These are phyloP conservation scores for Hymenoscyphus infarciens DNA, from an alignment of 2,329 filamentous ascomycete species.

Conservation along the genomic window DNA sequence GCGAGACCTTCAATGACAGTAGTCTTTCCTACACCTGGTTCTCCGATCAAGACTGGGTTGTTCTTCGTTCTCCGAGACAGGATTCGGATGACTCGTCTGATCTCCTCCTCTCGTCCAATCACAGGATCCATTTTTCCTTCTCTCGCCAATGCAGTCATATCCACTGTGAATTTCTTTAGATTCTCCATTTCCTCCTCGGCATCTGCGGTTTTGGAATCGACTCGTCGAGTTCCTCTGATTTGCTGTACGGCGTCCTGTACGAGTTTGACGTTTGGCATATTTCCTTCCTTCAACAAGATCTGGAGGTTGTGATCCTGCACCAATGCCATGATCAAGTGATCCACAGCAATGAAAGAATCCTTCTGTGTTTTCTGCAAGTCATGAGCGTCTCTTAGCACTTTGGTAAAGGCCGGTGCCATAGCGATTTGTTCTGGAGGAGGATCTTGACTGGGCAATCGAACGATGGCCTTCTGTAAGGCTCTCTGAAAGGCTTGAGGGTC, in stretches of 20 bases:
- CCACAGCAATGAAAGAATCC: conserved; percentile 89
- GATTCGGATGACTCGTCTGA: conserved; percentile 86
- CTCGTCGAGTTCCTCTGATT: conserved; percentile 87
- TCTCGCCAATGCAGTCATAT: conserved; percentile 93
- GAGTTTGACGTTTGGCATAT: conserved; percentile 86
- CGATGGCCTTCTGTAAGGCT: conserved; percentile 84
- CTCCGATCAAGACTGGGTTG: conserved; percentile 96
- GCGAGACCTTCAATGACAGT: conserved; percentile 96
- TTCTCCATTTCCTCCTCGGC: conserved; percentile 91
- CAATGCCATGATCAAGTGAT: conserved; percentile 85
- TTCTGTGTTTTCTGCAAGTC: conserved; percentile 97
- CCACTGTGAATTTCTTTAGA: conserved; percentile 95
- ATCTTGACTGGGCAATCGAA: conserved; percentile 89
- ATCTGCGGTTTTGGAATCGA: conserved; percentile 95
- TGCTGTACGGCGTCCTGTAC: conserved; percentile 86
- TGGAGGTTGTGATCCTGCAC: conserved; percentile 76
- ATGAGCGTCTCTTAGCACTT: conserved; percentile 76
- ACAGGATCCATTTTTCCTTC: conserved; percentile 98
- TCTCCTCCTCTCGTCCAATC: conserved; percentile 95
- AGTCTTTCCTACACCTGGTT: conserved; percentile 97
- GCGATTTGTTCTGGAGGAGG: conserved; percentile 87
- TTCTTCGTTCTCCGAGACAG: conserved; percentile 94
- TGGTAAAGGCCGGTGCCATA: conserved; percentile 76
- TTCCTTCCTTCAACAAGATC: conserved; percentile 73
- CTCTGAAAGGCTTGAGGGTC: conserved; percentile 87